Evolutionary conservation across 1,139 yeast species (phyloP), one percentile per base, ranked within the genome.

Genomic region (Geotrichum histeridarum): DNA sequence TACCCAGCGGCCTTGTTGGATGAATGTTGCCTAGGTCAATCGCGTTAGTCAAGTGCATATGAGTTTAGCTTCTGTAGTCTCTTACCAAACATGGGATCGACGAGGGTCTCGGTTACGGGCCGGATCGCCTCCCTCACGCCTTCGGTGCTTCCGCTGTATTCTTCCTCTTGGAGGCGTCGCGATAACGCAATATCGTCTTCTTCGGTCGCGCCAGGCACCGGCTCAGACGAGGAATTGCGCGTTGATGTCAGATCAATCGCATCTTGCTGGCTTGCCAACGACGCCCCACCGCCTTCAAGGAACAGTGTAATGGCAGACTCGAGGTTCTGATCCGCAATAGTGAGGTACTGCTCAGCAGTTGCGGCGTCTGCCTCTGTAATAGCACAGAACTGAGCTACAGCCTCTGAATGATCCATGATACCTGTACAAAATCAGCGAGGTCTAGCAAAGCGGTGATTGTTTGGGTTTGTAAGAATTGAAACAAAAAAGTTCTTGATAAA

Each of bases 271-370:
- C 73, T 57, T 66, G 73, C 67, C 62, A 73, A 58, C 63, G 74
- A 57, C 12, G 65, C 72, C 37, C 74, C 79, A 31, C 88, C 89
- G 54, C 81, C 79, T 66, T 94, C 99, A 74, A 87, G 83, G 70
- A 74, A 94, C 50, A 94, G 73, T 9, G 91, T 82, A 7, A 94
- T 88, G 0, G 99, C 99, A 32, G 83, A 80, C 59, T 91, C 96
- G 47, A 93, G 69, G 66, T 89, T 82, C 55, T 84, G 83, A 51
- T 84, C 91, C 8, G 94, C 80, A 71, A 91, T 82, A 33, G 85
- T 91, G 47, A 94, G 71, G 67, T 85, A 94, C 64, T 84, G 90
- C 58, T 77, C 75, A 1, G 99, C 99, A 33, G 81, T 74, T 1
- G 77, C 77, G 1, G 80, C 77, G 65, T 87, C 94, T 2, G 82